Evolutionary conservation across 1,284 basidiomycete genomes (phyloP), one percentile per base, ranked within the genome.

Genomic region (Ganoderma boninense): DNA sequence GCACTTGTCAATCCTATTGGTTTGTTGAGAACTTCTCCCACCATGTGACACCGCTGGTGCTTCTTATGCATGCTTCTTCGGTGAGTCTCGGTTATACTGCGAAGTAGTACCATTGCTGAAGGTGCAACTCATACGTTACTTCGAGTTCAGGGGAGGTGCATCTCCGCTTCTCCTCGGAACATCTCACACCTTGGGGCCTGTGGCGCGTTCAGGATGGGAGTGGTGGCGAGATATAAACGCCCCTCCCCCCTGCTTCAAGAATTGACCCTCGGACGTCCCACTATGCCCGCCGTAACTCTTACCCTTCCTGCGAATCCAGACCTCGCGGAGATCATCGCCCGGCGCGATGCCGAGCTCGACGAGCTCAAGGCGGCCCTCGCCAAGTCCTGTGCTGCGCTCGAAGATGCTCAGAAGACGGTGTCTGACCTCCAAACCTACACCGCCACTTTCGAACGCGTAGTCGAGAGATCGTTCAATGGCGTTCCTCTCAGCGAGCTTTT

Each of bases 401-500:
- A 54, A 54, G 49, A 54, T 26, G 23, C 49, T 13, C 49, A 54
- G 23, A 54, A 54, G 49, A 54, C 49, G 13, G 49, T 54, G 23
- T 54, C 49, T 13, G 49, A 26, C 49, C 49, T 54, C 49, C 49
- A 54, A 26, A 54, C 49, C 13, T 54, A 54, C 49, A 54, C 49
- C 49, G 49, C 49, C 49, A 26, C 49, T 54, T 54, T 23, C 43
- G 44, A 43, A 63, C 16, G 38, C 59, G 14, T 29, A 26, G 23
- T 62, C 8, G 68, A 66, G 20, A 57, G 61, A 29, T 70, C 67
- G 5, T 74, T 20, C 6, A 57, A 66, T 32, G 70, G 70, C 16
- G 59, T 68, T 2, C 75, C 76, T 23, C 69, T 79, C 52, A 74
- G 72, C 64, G 35, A 79, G 65, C 74, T 80, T 7, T 83, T 82